These are phyloP conservation scores for Erigeron canadensis DNA, from an alignment of 129 eudicot genomes.

Conservation along the genomic window DNA sequence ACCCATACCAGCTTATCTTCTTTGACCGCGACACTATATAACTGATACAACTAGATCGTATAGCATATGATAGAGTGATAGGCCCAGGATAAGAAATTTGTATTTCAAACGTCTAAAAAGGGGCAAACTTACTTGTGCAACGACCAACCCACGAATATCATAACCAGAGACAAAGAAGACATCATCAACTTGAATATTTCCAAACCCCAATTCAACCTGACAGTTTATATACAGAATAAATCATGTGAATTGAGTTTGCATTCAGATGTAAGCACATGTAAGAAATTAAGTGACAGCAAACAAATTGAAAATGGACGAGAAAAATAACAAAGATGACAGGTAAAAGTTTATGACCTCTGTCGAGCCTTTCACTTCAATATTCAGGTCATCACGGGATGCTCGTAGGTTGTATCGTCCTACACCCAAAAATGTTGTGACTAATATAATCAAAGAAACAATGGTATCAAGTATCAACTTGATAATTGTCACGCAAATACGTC, in stretches of 20 bases:
- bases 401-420: conserved; percentile 75
- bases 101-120: neutral
- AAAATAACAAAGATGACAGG: conserved; percentile 9
- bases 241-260: conserved; percentile 8
- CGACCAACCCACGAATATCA: conserved; percentile 83
- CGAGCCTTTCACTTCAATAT: conserved; percentile 73
- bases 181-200: conserved; percentile 65
- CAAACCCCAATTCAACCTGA: conserved; percentile 92
- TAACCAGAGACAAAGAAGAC: conserved; percentile 85
- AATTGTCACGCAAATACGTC: neutral
- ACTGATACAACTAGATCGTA: neutral
- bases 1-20: neutral
- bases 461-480: too few species aligned
- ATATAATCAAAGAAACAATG: neutral
- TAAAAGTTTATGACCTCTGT: conserved; percentile 51
- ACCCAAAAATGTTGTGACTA: conserved; percentile 15
- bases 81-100: neutral
- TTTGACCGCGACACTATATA: neutral
- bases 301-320: conserved; percentile 6
- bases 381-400: conserved; percentile 73
- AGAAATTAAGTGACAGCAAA: conserved; percentile 6
- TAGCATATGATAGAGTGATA: neutral
- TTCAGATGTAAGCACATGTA: neutral
- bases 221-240: conserved; percentile 1
- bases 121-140: conserved; percentile 70